These are phyloP conservation scores for Suillus tomentosus DNA, from an alignment of 768 basidiomycete species.

Conservation along the genomic window DNA sequence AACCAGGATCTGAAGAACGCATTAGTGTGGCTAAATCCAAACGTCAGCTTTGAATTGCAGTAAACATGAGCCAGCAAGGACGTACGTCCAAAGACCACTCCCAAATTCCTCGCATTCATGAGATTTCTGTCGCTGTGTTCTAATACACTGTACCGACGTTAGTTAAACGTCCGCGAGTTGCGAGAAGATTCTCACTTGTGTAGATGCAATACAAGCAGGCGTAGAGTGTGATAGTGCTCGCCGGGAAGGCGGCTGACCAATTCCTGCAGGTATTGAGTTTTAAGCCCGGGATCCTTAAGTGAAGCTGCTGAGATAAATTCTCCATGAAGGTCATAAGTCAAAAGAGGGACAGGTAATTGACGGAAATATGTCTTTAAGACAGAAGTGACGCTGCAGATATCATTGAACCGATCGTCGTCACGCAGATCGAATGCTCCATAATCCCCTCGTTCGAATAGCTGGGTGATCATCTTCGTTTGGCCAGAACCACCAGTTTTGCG, in stretches of 20 bases:
- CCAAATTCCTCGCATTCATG: slow-evolving; percentile 94
- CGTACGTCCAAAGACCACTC: slow-evolving; percentile 98
- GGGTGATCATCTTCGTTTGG: slow-evolving; percentile 91
- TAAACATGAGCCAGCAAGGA: not conserved
- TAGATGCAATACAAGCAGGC: slow-evolving; percentile 83
- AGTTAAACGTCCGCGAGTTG: not conserved
- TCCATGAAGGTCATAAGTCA: slow-evolving; percentile 91
- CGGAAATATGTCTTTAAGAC: slow-evolving; percentile 97
- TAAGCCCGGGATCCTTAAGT: slow-evolving; percentile 61
- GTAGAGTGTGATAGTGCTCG: slow-evolving; percentile 87
- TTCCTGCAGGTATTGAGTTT: slow-evolving; percentile 61
- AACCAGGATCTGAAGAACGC: slow-evolving; percentile 80
- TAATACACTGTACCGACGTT: slow-evolving; percentile 47
- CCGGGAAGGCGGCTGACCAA: slow-evolving; percentile 77
- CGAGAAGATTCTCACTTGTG: slow-evolving; percentile 57
- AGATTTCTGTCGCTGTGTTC: slow-evolving; percentile 72
- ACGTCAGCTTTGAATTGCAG: slow-evolving; percentile 11
- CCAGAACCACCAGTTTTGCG: slow-evolving; percentile 94
- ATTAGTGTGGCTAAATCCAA: slow-evolving; percentile 81
- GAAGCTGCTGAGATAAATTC: slow-evolving; percentile 80
- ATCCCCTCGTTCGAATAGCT: slow-evolving; percentile 92
- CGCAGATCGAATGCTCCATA: slow-evolving; percentile 86
- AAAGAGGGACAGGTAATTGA: slow-evolving; percentile 83
- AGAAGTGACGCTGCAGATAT: slow-evolving; percentile 95
- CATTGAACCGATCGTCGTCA: slow-evolving; percentile 91